A percentile compares a stretch with the other conserved stretches of the same genome.
These are phyloP conservation scores for Mycena venus DNA, from an alignment of 768 basidiomycete genomes.

Conservation along the genomic window DNA sequence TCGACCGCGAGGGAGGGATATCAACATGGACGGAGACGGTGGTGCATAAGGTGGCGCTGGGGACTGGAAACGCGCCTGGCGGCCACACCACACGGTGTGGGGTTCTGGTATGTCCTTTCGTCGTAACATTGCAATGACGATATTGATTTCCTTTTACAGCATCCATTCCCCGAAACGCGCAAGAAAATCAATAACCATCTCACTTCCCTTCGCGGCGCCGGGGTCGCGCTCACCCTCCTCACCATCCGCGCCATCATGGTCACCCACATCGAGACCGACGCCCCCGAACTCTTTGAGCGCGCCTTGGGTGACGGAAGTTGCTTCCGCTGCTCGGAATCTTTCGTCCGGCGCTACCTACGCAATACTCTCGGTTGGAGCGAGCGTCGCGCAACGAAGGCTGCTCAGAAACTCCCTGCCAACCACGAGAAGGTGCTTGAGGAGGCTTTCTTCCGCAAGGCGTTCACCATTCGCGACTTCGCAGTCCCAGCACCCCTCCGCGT, in stretches of 20 bases:
- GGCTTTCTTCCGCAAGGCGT: slow-evolving; percentile 39
- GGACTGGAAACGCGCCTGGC: neutral
- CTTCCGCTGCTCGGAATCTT: no score
- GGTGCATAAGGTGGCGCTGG: neutral
- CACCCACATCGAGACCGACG: slow-evolving; percentile 36
- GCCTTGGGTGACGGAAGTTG: slow-evolving; percentile 37
- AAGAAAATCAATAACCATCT: slow-evolving; percentile 33
- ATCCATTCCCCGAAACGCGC: neutral
- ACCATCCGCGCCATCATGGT: slow-evolving; percentile 46
- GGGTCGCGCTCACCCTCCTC: slow-evolving; percentile 39
- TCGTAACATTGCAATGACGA: neutral
- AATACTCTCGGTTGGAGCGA: slow-evolving; percentile 39
- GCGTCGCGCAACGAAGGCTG: slow-evolving; percentile 51
- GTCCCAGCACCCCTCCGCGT: slow-evolving; percentile 44
- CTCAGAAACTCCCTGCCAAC: no score
- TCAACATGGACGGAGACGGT: neutral
- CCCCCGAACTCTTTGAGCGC: slow-evolving; percentile 44
- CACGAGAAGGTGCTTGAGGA: slow-evolving; percentile 34
- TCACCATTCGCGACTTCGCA: slow-evolving; percentile 39
- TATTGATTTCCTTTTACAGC: neutral
- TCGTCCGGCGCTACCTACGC: slow-evolving; percentile 26
- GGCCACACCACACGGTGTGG: neutral
- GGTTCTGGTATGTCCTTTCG: neutral
- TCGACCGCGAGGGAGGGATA: slow-evolving; percentile 8
- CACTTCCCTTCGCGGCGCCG: slow-evolving; percentile 31